Evolutionary conservation across 768 basidiomycete genomes (phyloP).

Genomic region (Tylopilus plumbeoviolaceoides): DNA sequence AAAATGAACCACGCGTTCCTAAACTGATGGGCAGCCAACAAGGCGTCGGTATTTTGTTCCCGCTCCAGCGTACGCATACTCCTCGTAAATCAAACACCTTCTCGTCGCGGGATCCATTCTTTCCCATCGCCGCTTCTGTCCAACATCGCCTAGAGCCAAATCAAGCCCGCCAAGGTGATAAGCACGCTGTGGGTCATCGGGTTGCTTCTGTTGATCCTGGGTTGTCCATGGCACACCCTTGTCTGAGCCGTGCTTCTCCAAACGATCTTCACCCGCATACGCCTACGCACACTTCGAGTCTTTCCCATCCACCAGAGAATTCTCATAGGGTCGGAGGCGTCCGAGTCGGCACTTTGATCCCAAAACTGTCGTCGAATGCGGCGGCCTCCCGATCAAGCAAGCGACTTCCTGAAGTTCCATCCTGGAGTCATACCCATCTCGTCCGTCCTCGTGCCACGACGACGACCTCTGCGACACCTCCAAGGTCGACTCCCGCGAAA

Average conservation of each 20-base stretch:
- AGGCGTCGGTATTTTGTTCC: slow-evolving; percentile 11
- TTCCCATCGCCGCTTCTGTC: slow-evolving; percentile 4
- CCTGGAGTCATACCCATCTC: slow-evolving; percentile 8
- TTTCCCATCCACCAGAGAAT: slow-evolving; percentile 1
- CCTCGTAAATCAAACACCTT: slow-evolving; percentile 12
- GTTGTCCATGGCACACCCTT: neutral
- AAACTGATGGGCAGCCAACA: neutral
- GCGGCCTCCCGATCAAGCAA: slow-evolving; percentile 3
- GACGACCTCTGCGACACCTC: neutral
- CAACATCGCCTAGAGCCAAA: slow-evolving; percentile 4
- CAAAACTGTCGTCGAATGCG: slow-evolving; percentile 10
- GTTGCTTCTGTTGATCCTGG: slow-evolving; percentile 19
- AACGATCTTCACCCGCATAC: slow-evolving; percentile 17
- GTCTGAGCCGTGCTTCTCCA: slow-evolving; percentile 16
- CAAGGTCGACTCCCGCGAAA: neutral
- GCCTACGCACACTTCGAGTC: slow-evolving; percentile 12
- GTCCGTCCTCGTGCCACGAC: neutral
- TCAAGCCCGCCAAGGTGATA: slow-evolving; percentile 13
- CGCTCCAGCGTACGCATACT: slow-evolving; percentile 8
- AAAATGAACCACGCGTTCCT: slow-evolving; percentile 16
- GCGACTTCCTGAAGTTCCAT: slow-evolving; percentile 22
- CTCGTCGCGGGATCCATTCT: neutral
- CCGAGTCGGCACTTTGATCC: neutral
- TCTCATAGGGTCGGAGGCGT: slow-evolving; percentile 6
- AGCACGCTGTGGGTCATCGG: slow-evolving; percentile 11